Conservation (phyloP, 257 asterid species). For the Avicennia marina region DNA sequence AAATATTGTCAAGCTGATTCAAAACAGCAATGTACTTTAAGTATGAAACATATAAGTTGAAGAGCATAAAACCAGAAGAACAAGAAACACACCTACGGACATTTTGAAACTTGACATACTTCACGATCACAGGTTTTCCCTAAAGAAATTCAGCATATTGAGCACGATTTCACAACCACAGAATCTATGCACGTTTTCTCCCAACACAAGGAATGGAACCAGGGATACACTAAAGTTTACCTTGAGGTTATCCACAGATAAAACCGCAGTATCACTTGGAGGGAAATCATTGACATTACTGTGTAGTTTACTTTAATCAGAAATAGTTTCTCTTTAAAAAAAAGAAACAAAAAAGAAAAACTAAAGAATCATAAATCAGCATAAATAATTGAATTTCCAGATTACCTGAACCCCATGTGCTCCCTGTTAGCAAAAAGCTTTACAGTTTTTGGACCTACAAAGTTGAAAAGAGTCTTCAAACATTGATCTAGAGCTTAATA, state of each 20-base stretch:
- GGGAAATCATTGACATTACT: constrained; percentile 77
- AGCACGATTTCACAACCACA: constrained; percentile 11
- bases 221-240: constrained; percentile 35
- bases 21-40: constrained; percentile 10
- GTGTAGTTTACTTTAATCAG: constrained; percentile 23
- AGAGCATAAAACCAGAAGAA: neutral
- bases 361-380: neutral
- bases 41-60: neutral
- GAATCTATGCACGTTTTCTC: neutral
- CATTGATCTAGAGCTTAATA: too few relatives aligned
- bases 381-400: constrained; percentile 5
- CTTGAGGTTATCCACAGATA: constrained; percentile 81
- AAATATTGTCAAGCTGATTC: constrained; percentile 80
- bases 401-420: constrained; percentile 94
- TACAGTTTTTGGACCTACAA: constrained; percentile 71
- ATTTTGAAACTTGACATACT: constrained; percentile 83
- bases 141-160: constrained; percentile 19
- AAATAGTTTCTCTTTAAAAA: neutral
- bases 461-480: constrained; percentile 2
- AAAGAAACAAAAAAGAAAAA: too few relatives aligned
- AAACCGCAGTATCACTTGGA: constrained; percentile 54
- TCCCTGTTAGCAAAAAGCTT: constrained; percentile 77
- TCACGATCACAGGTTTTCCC: constrained; percentile 67
- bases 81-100: constrained; percentile 60
- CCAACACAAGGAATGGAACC: constrained; percentile 8